phyloP scores from a whole-genome alignment of 306 rosid genomes.

The Cicer judaicum region DNA sequence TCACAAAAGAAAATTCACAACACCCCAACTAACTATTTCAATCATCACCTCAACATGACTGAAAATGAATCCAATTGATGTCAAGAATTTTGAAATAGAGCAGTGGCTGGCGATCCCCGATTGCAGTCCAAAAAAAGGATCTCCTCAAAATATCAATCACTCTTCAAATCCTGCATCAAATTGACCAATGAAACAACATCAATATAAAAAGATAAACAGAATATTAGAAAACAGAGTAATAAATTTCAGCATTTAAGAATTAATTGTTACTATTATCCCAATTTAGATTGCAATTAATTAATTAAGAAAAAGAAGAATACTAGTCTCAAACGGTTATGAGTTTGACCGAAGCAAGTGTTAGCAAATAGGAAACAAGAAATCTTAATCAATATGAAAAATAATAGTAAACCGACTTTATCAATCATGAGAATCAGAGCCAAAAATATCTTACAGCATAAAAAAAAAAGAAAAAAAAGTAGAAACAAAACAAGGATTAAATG shows the following conservation, averaged over 20 bases:
- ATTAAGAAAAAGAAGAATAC: not conserved
- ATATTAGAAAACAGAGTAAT: slow-evolving; percentile 10
- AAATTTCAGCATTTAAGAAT: slow-evolving; percentile 10
- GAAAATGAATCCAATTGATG: slow-evolving; percentile 44
- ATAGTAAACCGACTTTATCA: slow-evolving; percentile 1
- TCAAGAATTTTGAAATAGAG: slow-evolving; percentile 27
- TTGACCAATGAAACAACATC: slow-evolving; percentile 34
- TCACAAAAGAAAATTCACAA: slow-evolving; percentile 33
- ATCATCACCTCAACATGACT: slow-evolving; percentile 37
- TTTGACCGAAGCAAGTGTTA: not conserved
- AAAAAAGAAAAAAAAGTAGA: too few relatives aligned
- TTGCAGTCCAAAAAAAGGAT: slow-evolving; percentile 27
- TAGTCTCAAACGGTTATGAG: slow-evolving; percentile 15
- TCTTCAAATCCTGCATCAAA: slow-evolving; percentile 60
- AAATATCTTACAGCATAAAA: slow-evolving; percentile 11
- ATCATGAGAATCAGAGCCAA: slow-evolving; percentile 14
- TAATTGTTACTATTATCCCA: not conserved
- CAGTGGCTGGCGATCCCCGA: not conserved
- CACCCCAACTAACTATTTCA: slow-evolving; percentile 23
- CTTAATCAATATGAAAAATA: not conserved
- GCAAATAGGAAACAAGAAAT: slow-evolving; percentile 6
- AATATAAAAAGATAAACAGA: slow-evolving; percentile 20
- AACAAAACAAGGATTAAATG: not conserved
- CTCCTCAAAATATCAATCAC: slow-evolving; percentile 38
- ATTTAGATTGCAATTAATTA: slow-evolving; percentile 21